Evolutionary conservation across 441 rosid species (phyloP), one percentile per base, ranked within the genome.

Genomic region (Mallotus japonicus): DNA sequence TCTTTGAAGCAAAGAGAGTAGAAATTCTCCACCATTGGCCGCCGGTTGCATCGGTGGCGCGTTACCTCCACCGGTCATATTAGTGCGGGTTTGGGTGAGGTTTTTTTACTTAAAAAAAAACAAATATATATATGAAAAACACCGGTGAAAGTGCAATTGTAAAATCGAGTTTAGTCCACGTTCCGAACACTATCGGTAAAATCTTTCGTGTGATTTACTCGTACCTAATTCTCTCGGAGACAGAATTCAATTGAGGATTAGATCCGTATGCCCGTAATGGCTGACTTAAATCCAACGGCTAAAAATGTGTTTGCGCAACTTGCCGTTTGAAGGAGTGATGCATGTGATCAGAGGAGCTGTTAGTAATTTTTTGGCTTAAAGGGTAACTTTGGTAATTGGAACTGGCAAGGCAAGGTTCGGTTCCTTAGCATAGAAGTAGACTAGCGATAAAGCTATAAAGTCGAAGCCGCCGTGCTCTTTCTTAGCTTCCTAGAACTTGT

Each of bases 1-100:
- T 44, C 89, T 84, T 64, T 84, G 93, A 24, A 94, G 85, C 22
- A 94, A 84, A 17, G 97, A 90, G 2, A 94, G 78, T 0, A 94
- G 86, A 69, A 79, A 90, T 61, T 92, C 96, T 5, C 98, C 98
- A 62, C 92, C 98, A 71, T 76, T 82, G 1, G 78, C 74, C 12
- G 79, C 65, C 42, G 87, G 86, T n/a, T 83, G 80, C 60, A 19
- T 20, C 44, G 83, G 82, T 66, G 88, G 84, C 76, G 84, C 74
- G 55, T 86, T 83, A 11, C 78, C 90, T 62, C 89, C 91, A 73
- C 90, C 82, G 58, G 82, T 62, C 95, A 89, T 90, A 49, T 69
- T 17, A 68, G 40, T 15, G 67, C 46, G 46, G 73, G 50, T 65
- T 32, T 24, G 8, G 46, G 47, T 51, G 71, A 17, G 75, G 75